Evolutionary conservation across 192 early-diverging fungal genomes (phyloP), one percentile per base, ranked within the genome.

Genomic region (Backusella parvicylindrica): DNA sequence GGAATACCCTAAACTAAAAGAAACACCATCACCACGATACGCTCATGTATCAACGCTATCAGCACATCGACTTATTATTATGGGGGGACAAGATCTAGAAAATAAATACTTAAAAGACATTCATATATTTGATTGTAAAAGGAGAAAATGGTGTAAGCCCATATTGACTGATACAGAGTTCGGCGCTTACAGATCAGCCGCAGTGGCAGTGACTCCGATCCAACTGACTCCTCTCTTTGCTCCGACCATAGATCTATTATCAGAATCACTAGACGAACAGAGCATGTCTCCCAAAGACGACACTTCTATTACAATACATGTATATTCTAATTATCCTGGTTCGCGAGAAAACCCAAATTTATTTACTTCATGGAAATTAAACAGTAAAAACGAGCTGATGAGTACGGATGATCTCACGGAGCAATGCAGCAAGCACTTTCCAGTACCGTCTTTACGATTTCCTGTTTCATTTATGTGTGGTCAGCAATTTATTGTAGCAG

Each of bases 61-160:
- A 68, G 84, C 84, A 53, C 86, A 86, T 69, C 82, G 82, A 65
- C 78, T 94, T 53, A 84, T 92, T 11, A 80, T 92, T 5, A 84
- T 94, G 23, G 91, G 92, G 38, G 92, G 92, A 32, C 92, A 94
- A 81, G 91, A 92, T 64, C 81, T 92, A 53, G 85, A 84, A 40
- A 92, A 92, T 77, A 85, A 89, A 71, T 94, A 94, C 70, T 87
- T 94, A 13, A 87, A 88, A 75, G 91, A 94, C 72, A 85, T 92
- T 43, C 92, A 92, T 63, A 89, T 94, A 3, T 86, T 91, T 40
- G 89, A 94, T 74, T 84, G 91, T 70, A 87, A 87, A 43, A 70
- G 84, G 7, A 85, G 83, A 41, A 84, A 82, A 31, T 94, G 92
- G 92, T 84, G 88, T 33, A 74, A 77, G 28, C 86, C 89, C 7